Evolutionary conservation across 2,329 filamentous ascomycete genomes (phyloP).

Genomic region (Aphanocladium album): DNA sequence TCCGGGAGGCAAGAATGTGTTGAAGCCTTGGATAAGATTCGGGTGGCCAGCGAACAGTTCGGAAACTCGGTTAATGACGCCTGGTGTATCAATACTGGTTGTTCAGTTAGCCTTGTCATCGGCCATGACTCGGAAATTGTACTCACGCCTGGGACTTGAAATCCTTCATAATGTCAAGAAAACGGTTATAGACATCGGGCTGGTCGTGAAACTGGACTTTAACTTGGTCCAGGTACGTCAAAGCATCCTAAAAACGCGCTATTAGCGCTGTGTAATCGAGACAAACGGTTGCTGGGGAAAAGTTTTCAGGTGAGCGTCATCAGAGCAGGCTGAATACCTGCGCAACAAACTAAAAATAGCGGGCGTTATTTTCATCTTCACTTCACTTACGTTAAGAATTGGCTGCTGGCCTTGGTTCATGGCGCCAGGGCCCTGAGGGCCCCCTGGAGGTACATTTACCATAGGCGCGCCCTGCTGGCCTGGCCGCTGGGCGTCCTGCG

Average conservation of each 20-base stretch:
- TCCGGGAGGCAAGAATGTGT: slow-evolving; percentile 91
- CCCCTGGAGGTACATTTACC: slow-evolving; percentile 39
- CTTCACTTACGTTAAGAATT: slow-evolving; percentile 46
- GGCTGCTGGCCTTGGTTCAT: slow-evolving; percentile 40
- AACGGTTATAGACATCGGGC: slow-evolving; percentile 94
- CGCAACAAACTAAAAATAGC: not conserved
- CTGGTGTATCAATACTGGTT: slow-evolving; percentile 83
- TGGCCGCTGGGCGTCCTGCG: slow-evolving; percentile 57
- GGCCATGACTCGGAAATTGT: not conserved
- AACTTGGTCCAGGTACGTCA: slow-evolving; percentile 96
- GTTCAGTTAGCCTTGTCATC: slow-evolving; percentile 23
- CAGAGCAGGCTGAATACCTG: not conserved
- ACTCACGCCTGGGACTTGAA: slow-evolving; percentile 95
- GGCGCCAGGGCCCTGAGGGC: slow-evolving; percentile 34
- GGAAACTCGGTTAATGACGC: slow-evolving; percentile 94
- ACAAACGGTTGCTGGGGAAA: not conserved
- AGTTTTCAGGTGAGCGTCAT: not conserved
- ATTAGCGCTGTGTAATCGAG: slow-evolving; percentile 7
- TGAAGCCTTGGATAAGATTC: slow-evolving; percentile 94
- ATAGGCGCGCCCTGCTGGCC: slow-evolving; percentile 38
- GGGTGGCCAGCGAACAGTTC: slow-evolving; percentile 94
- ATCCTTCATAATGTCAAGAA: slow-evolving; percentile 99
- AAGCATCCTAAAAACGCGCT: slow-evolving; percentile 50
- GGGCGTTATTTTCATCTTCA: not conserved
- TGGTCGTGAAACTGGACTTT: slow-evolving; percentile 97